These are phyloP conservation scores for Monilinia fructicola DNA, from an alignment of 2,329 filamentous ascomycete genomes.

Conservation along the genomic window DNA sequence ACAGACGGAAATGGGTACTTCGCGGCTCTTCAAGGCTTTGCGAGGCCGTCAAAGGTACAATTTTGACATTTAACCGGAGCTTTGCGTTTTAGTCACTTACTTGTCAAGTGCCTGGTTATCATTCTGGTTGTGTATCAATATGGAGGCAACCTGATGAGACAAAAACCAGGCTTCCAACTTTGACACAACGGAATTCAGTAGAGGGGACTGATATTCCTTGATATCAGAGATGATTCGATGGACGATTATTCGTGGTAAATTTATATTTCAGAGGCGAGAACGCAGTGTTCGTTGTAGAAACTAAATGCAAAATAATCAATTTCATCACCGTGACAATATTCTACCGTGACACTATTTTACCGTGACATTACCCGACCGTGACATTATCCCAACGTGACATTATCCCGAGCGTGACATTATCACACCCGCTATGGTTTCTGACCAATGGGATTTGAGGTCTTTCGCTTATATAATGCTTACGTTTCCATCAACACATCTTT, in stretches of 20 bases:
- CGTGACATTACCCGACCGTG: too few species aligned
- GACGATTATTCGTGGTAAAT: not conserved
- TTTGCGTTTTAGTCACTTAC: not conserved
- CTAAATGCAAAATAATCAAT: not conserved
- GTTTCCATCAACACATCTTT: not conserved
- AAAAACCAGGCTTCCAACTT: not conserved
- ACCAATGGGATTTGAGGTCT: not conserved
- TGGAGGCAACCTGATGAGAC: not conserved
- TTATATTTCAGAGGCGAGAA: not conserved
- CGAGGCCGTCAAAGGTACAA: not conserved
- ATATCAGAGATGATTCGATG: not conserved
- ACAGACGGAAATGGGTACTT: not conserved
- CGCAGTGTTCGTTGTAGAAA: not conserved
- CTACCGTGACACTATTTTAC: too few species aligned
- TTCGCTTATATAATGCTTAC: not conserved
- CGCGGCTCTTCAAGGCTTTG: not conserved
- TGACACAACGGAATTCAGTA: not conserved
- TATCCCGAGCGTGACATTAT: too few species aligned
- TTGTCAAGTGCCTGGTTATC: not conserved
- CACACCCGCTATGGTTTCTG: not conserved
- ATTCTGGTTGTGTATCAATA: not conserved
- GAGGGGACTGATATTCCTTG: not conserved
- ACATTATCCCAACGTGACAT: too few species aligned
- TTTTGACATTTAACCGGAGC: not conserved
- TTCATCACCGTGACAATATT: not conserved